Percentiles rank a stretch among this genome's conserved stretches.
phyloP scores from a whole-genome alignment of 768 basidiomycete genomes.

The Auriscalpium orientale region DNA sequence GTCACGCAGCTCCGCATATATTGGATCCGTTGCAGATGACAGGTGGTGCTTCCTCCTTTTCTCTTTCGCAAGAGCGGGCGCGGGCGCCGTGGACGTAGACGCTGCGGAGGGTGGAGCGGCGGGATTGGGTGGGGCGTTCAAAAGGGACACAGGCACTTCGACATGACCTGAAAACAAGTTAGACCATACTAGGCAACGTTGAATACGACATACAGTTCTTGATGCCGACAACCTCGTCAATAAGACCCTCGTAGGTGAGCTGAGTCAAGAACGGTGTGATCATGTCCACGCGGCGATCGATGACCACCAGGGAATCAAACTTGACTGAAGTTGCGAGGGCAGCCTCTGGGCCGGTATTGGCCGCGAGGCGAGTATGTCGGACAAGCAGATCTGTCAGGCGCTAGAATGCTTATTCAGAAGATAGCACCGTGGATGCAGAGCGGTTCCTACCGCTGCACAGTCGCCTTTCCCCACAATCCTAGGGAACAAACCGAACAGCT shows the following conservation, averaged over 20 bases:
- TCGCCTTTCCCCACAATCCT: slow-evolving; percentile 92
- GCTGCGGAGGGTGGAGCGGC: slow-evolving; percentile 25
- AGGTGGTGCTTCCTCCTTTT: slow-evolving; percentile 88
- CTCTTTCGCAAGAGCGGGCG: slow-evolving; percentile 56
- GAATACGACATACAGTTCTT: slow-evolving; percentile 60
- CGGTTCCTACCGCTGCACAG: slow-evolving; percentile 54
- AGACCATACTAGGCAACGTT: slow-evolving; percentile 3
- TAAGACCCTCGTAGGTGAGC: slow-evolving; percentile 91
- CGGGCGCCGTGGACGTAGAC: slow-evolving; percentile 34
- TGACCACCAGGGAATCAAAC: slow-evolving; percentile 79
- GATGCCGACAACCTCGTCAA: slow-evolving; percentile 88
- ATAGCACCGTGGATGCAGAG: neutral
- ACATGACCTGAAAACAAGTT: slow-evolving; percentile 49
- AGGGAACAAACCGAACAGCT: slow-evolving; percentile 83
- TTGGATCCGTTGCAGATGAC: slow-evolving; percentile 66
- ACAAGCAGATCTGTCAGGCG: slow-evolving; percentile 68
- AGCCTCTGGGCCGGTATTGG: slow-evolving; percentile 30
- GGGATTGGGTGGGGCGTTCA: slow-evolving; percentile 45
- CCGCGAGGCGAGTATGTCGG: slow-evolving; percentile 43
- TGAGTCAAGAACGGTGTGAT: slow-evolving; percentile 93
- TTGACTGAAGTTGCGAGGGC: slow-evolving; percentile 43
- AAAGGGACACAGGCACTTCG: slow-evolving; percentile 67
- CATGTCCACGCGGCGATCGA: slow-evolving; percentile 92
- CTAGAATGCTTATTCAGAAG: slow-evolving; percentile 31
- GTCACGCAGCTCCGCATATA: slow-evolving; percentile 81